Base-by-base conservation (phyloP, 192 early-diverging fungal genomes). In the Coemansia sp. region DNA sequence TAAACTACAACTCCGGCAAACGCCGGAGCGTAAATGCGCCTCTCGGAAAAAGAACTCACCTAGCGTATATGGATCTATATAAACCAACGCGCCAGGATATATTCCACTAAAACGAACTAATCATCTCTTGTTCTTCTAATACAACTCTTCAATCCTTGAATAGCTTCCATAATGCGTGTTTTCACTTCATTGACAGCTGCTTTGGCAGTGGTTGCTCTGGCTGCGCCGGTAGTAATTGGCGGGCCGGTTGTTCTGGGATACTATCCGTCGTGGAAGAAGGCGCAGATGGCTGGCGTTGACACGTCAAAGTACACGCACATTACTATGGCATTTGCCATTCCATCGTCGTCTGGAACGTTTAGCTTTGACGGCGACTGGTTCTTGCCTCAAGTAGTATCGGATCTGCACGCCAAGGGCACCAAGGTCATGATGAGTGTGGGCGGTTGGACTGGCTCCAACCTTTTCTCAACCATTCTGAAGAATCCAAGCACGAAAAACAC, bases 391-490 rank as follows among this genome's bases (percentile, higher is more conserved):
- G 72, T 88, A 6, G 82, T 87, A 7, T 47, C 48, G 0, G 67
- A 66, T 12, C 82, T 87, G 12, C 87, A 88, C 55, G 57, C 59
- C 14, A 81, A 83, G 8, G 74, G 74, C n/a, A 65, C 84, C 57
- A 91, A 90, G 66, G 87, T 86, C 0, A 56, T 86, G 6, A 71
- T 89, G 35, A 88, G 87, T 3, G 66, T 91, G 24, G 90, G 90
- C 57, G 90, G 90, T 0, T 90, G 87, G 88, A 89, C 85, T 21
- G 89, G 90, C 19, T 89, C 88, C 4, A 83, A 89, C 58, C 72
- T 55, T 43, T 89, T 90, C 73, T 87, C 85, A 21, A 63, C 67
- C 10, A 86, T 90, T 57, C 63, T 82, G 7, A 83, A 86, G 27
- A 65, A 60, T 41, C 9, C 71, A 2, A 62, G 45, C 5, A 54